phyloP scores from a whole-genome alignment of 179 eudicot genomes.

The Amaranthus tricolor region DNA sequence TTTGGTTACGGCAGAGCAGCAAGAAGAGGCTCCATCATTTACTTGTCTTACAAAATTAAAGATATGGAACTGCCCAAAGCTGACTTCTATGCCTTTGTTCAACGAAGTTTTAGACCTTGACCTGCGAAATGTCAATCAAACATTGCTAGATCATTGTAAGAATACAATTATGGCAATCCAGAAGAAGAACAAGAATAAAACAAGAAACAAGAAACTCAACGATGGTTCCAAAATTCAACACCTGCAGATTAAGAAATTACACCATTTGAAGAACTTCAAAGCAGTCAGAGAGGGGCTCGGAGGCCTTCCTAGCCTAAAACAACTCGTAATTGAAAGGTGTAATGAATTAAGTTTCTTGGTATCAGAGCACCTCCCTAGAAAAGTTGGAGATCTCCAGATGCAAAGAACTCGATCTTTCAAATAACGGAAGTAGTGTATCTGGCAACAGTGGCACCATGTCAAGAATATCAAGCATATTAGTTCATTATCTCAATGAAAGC shows the following conservation, averaged over 20 bases:
- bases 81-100: constrained; percentile 27
- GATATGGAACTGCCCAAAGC: constrained; percentile 31
- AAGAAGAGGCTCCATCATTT: constrained; percentile 11
- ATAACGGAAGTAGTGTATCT: too few species aligned
- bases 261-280: constrained; percentile 6
- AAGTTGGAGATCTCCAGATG: constrained; percentile 24
- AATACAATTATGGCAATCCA: neutral
- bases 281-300: constrained; percentile 20
- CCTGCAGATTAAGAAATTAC: constrained; percentile 21
- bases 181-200: too few species aligned
- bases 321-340: constrained; percentile 22
- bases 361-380: constrained; percentile 12
- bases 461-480: too few species aligned
- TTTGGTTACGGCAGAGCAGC: neutral
- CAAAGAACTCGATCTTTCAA: constrained; percentile 22
- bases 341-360: constrained; percentile 15
- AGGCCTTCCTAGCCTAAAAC: neutral
- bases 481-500: too few species aligned
- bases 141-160: constrained; percentile 15
- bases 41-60: constrained; percentile 19
- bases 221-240: neutral
- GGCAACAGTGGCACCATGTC: too few species aligned
- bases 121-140: constrained; percentile 16
- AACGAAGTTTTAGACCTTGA: constrained; percentile 14
- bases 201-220: too few species aligned